phyloP scores from a whole-genome alignment of 441 rosid species.

The Biscutella laevigata region DNA sequence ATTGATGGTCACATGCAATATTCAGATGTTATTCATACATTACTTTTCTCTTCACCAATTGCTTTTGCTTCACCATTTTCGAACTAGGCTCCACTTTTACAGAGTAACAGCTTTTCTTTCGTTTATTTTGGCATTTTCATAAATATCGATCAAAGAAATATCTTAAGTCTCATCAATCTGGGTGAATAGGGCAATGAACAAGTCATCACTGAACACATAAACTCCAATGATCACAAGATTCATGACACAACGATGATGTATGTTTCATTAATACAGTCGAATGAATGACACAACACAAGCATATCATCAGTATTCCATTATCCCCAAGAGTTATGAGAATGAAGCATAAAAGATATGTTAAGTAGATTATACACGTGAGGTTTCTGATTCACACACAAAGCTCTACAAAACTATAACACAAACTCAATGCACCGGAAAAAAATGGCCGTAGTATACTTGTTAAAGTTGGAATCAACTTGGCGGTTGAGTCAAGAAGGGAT shows the following conservation, averaged over 20 bases:
- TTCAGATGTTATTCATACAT: constrained; percentile 21
- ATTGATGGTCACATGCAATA: constrained; percentile 29
- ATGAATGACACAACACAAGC: constrained; percentile 7
- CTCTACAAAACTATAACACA: constrained; percentile 22
- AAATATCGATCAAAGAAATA: background rate
- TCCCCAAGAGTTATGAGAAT: constrained; percentile 13
- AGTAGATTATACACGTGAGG: constrained; percentile 17
- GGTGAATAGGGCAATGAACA: background rate
- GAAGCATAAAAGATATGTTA: constrained; percentile 17
- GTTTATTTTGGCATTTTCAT: background rate
- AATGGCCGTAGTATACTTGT: constrained; percentile 11
- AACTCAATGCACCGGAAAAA: background rate
- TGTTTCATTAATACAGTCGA: constrained; percentile 16
- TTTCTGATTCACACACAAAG: constrained; percentile 21
- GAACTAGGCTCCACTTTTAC: constrained; percentile 17
- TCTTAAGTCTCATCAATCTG: background rate
- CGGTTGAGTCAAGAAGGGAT: constrained; percentile 39
- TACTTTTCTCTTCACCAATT: constrained; percentile 21
- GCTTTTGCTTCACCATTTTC: constrained; percentile 23
- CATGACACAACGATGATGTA: constrained; percentile 12
- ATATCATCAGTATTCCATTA: constrained; percentile 11
- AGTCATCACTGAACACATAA: background rate
- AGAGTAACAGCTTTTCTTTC: background rate
- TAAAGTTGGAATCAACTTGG: constrained; percentile 23
- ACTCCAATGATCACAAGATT: constrained; percentile 9